phyloP scores from a whole-genome alignment of 192 early-diverging fungal genomes.

The Linderina pennispora region DNA sequence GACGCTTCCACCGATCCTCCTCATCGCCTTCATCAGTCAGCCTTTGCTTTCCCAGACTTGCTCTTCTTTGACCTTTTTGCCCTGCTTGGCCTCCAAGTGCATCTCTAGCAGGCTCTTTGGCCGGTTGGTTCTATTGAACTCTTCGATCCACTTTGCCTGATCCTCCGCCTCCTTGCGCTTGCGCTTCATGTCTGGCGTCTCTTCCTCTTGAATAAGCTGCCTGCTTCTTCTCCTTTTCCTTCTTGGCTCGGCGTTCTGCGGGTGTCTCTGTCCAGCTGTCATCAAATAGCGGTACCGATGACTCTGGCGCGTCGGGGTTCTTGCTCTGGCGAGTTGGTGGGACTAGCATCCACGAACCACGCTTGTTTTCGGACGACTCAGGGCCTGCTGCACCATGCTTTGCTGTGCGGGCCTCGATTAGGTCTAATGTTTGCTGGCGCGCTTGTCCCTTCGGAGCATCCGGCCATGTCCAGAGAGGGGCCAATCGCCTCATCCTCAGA shows the following conservation, averaged over 20 bases:
- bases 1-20: slow-evolving; percentile 17
- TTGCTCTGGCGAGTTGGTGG: slow-evolving; percentile 20
- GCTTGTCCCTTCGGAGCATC: slow-evolving; percentile 16
- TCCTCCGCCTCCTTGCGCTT: slow-evolving; percentile 16
- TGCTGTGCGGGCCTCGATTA: slow-evolving; percentile 7
- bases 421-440: slow-evolving; percentile 12
- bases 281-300: slow-evolving; percentile 22
- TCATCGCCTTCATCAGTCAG: slow-evolving; percentile 3
- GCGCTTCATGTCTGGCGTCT: slow-evolving; percentile 13
- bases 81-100: slow-evolving; percentile 20
- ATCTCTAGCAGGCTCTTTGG: slow-evolving; percentile 42
- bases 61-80: slow-evolving; percentile 3
- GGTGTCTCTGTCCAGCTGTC: slow-evolving; percentile 41
- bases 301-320: not conserved
- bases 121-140: slow-evolving; percentile 29
- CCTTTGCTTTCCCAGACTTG: not conserved
- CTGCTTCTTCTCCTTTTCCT: slow-evolving; percentile 7
- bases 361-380: not conserved
- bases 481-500: slow-evolving; percentile 14
- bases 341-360: slow-evolving; percentile 42
- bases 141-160: slow-evolving; percentile 26
- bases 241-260: slow-evolving; percentile 6
- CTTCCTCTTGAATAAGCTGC: slow-evolving; percentile 5
- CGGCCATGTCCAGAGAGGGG: slow-evolving; percentile 20
- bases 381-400: not conserved